Evolutionary conservation across 805 yeast species (phyloP).

Genomic region (Wickerhamiella occidentalis): DNA sequence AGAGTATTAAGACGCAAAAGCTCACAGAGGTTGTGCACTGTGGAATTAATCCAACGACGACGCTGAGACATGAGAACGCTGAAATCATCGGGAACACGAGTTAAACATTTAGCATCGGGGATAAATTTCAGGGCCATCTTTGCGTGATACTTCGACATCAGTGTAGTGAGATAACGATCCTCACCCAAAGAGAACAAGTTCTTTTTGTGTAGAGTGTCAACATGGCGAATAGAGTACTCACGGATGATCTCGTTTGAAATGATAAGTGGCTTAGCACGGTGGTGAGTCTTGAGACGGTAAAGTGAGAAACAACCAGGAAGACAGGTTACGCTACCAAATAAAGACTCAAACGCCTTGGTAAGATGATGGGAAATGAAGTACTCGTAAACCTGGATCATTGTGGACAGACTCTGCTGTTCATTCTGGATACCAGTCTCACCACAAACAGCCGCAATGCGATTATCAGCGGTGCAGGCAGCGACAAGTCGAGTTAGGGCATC

Average conservation of each 20-base stretch:
- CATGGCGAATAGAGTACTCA: slow-evolving; percentile 43
- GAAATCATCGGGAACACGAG: slow-evolving; percentile 47
- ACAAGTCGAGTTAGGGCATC: slow-evolving; percentile 44
- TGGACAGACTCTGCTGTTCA: slow-evolving; percentile 40
- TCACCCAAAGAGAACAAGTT: slow-evolving; percentile 51
- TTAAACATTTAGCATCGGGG: slow-evolving; percentile 47
- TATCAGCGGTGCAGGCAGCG: slow-evolving; percentile 45
- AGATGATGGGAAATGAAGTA: slow-evolving; percentile 53
- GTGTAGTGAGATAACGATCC: slow-evolving; percentile 45
- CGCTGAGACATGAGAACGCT: slow-evolving; percentile 48
- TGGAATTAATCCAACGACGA: slow-evolving; percentile 57
- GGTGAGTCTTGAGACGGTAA: slow-evolving; percentile 37
- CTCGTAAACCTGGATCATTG: slow-evolving; percentile 52
- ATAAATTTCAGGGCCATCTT: slow-evolving; percentile 42
- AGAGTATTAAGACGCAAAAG: slow-evolving; percentile 42
- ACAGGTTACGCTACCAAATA: slow-evolving; percentile 54
- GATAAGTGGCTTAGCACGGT: slow-evolving; percentile 43
- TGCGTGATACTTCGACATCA: slow-evolving; percentile 47
- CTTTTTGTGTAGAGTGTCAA: slow-evolving; percentile 48
- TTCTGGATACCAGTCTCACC: slow-evolving; percentile 51
- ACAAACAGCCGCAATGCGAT: slow-evolving; percentile 45
- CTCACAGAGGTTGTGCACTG: slow-evolving; percentile 51
- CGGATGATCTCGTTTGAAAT: slow-evolving; percentile 50
- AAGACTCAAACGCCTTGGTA: slow-evolving; percentile 50
- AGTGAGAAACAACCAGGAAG: slow-evolving; percentile 54